A percentile compares a stretch with the other conserved stretches of the same genome.
Evolutionary conservation across 163 green algal species (phyloP).

Genomic region (Chlorella variabilis): DNA sequence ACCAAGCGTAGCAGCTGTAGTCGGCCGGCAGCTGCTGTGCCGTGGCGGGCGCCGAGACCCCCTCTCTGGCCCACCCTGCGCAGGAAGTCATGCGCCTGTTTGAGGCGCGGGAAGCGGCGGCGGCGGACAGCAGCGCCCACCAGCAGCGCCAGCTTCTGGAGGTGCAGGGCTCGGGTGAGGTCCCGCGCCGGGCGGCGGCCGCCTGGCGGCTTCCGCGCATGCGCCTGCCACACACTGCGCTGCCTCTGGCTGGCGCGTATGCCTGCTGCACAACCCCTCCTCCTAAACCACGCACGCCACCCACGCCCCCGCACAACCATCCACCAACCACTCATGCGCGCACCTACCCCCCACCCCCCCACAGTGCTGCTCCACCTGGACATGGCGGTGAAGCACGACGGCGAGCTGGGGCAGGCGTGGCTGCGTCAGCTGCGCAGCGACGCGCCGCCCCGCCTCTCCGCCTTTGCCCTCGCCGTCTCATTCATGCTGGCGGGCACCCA

Average conservation of each 20-base stretch:
- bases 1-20: too few species aligned
- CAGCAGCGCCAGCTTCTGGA: constrained; percentile 31
- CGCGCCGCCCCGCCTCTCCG: background rate
- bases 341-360: too few species aligned
- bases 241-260: too few species aligned
- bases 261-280: too few species aligned
- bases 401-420: constrained; percentile 41
- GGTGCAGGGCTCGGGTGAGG: constrained; percentile 29
- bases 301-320: too few species aligned
- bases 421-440: constrained; percentile 21
- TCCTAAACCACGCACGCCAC: too few species aligned
- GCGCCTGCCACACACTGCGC: too few species aligned
- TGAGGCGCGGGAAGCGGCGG: constrained; percentile 12
- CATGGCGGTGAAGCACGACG: constrained; percentile 45
- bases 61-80: background rate
- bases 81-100: constrained; percentile 38
- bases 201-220: too few species aligned
- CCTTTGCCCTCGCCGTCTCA: constrained; percentile 36
- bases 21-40: too few species aligned
- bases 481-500: constrained; percentile 38
- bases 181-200: too few species aligned
- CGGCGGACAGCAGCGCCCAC: background rate
- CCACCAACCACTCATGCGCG: too few species aligned
- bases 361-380: constrained; percentile 46
- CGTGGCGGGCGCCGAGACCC: too few species aligned